Conservation (phyloP, 495 filamentous ascomycete genomes). For the Xylaria grammica region DNA sequence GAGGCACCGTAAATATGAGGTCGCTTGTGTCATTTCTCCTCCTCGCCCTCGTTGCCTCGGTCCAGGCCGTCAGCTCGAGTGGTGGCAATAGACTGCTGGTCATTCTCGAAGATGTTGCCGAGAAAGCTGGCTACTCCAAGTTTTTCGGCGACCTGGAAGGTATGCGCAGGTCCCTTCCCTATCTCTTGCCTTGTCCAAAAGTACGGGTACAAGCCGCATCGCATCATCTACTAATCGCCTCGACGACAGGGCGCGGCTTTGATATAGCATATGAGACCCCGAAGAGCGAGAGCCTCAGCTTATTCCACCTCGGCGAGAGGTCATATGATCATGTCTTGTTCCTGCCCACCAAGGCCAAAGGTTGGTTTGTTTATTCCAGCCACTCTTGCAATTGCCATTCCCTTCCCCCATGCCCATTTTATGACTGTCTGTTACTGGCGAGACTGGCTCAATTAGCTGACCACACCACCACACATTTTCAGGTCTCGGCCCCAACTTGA, state of each 20-base stretch:
- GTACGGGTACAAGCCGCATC: conserved; percentile 30
- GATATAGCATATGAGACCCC: conserved; percentile 80
- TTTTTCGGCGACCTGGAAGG: conserved; percentile 84
- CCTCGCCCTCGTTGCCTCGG: conserved; percentile 65
- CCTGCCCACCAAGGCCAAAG: conserved; percentile 87
- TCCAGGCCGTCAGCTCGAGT: conserved; percentile 77
- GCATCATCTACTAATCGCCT: conserved; percentile 20
- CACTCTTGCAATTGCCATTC: background rate
- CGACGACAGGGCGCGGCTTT: conserved; percentile 75
- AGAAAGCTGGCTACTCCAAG: conserved; percentile 79
- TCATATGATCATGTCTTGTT: conserved; percentile 90
- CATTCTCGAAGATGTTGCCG: conserved; percentile 78
- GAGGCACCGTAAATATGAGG: conserved; percentile 62
- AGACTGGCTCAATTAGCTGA: conserved; percentile 30
- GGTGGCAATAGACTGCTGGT: conserved; percentile 87
- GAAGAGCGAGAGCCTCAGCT: conserved; percentile 77
- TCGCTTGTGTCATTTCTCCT: conserved; percentile 73
- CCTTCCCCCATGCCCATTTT: background rate
- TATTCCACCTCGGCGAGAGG: conserved; percentile 87
- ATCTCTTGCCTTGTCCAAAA: background rate
- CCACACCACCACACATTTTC: conserved; percentile 25
- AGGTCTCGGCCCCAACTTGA: conserved; percentile 88
- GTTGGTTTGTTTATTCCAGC: conserved; percentile 45
- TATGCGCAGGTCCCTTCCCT: conserved; percentile 40
- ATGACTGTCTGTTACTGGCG: background rate